Evolutionary conservation across 1,139 yeast genomes (phyloP).

Genomic region (Pichia terricola): DNA sequence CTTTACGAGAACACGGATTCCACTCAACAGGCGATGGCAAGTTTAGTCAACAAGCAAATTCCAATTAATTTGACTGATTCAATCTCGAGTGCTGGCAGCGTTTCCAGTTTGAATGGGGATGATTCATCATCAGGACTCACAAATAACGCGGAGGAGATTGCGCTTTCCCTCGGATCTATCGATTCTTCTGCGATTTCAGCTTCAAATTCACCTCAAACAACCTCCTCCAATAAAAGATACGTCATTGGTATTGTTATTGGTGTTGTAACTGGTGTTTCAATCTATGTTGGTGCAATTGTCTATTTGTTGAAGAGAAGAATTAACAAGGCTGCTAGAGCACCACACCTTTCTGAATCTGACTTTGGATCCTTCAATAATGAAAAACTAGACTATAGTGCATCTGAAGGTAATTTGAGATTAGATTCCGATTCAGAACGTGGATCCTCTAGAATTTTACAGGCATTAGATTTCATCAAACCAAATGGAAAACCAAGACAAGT

Average conservation of each 20-base stretch:
- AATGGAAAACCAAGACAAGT: conserved; percentile 20
- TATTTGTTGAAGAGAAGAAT: conserved; percentile 29
- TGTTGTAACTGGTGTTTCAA: conserved; percentile 55
- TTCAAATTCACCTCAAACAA: conserved; percentile 9
- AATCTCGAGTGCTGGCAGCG: background rate
- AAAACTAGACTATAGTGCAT: conserved; percentile 4
- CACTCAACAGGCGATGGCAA: conserved; percentile 40
- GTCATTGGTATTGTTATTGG: conserved; percentile 57
- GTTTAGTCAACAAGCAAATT: conserved; percentile 52
- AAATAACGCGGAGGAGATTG: conserved; percentile 3
- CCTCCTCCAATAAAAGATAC: conserved; percentile 26
- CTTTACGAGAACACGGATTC: conserved; percentile 42
- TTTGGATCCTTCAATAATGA: background rate
- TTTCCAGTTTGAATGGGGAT: conserved; percentile 2
- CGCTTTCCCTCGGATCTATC: conserved; percentile 26
- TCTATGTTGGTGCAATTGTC: conserved; percentile 45
- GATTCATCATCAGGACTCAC: background rate
- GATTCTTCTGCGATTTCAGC: conserved; percentile 14
- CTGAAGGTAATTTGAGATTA: conserved; percentile 11
- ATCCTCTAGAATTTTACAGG: background rate
- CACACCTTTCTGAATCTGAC: background rate
- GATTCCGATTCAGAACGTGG: conserved; percentile 2
- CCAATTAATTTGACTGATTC: conserved; percentile 44
- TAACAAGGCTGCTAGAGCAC: conserved; percentile 2
- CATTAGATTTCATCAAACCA: background rate